These are phyloP conservation scores for Paramecium sonneborni DNA, from an alignment of 73 alveolate species.

Conservation along the genomic window DNA sequence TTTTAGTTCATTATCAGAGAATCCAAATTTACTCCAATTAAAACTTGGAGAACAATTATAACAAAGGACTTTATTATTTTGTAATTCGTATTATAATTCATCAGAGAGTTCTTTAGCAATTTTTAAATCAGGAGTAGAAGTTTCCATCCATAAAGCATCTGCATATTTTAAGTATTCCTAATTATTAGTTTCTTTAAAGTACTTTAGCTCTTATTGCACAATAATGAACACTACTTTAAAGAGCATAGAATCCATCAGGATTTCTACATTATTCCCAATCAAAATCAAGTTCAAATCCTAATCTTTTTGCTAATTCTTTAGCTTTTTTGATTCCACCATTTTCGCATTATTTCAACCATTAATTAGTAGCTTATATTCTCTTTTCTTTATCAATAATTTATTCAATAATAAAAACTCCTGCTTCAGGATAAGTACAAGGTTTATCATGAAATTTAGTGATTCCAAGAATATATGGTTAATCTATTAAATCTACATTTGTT, in stretches of 20 bases:
- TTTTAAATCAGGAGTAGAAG: conserved; percentile 88
- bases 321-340: conserved; percentile 72
- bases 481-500: conserved; percentile 78
- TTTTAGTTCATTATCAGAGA: conserved; percentile 64
- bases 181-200: conserved; percentile 55
- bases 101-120: conserved; percentile 88
- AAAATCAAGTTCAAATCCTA: conserved; percentile 77
- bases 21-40: conserved; percentile 81
- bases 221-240: conserved; percentile 84
- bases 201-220: conserved; percentile 88
- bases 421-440: conserved; percentile 67
- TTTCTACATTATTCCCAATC: conserved; percentile 94
- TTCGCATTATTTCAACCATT: conserved; percentile 49
- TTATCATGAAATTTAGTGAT: conserved; percentile 44
- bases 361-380: conserved; percentile 33
- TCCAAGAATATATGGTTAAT: conserved; percentile 88
- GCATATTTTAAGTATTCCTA: conserved; percentile 71
- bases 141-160: conserved; percentile 95
- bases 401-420: conserved; percentile 67
- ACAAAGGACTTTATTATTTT: conserved; percentile 79
- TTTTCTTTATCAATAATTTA: neutral
- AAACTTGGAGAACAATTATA: conserved; percentile 93
- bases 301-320: conserved; percentile 73
- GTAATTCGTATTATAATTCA: conserved; percentile 73
- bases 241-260: conserved; percentile 89